Base-by-base conservation (phyloP, 345 rosid species). In the Populus euphratica region DNA sequence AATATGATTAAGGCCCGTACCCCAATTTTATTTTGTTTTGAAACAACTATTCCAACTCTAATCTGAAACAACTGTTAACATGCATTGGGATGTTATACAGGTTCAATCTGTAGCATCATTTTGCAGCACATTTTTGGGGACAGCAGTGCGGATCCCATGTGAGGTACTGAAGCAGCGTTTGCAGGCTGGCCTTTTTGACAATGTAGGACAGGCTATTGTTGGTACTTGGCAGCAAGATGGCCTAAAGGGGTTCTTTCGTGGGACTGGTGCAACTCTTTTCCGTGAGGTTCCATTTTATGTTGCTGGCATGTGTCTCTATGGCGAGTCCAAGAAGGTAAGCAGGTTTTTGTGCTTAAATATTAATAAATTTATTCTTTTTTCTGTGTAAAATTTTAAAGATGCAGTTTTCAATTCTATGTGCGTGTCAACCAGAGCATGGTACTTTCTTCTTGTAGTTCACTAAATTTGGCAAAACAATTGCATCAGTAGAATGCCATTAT, bases 201-300 rank as follows among this genome's bases (percentile, higher is more conserved):
- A 92, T 82, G 98, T 93, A 0, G 98, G 98, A 76, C 93, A 93
- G 85, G 99, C 97, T 69, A 82, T 96, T 52, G 83, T 90, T 62
- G 98, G 93, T 65, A 93, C 99, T 18, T 96, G 98, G 99, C 87
- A 88, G 35, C 95, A 90, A 81, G 99, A 96, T 83, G 98, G 99
- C 77, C 85, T 90, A 66, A 86, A 83, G 77, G 99, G 98, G 0
- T 96, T 96, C 82, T 96, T 96, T 77, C 98, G 99, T 77, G 99
- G 99, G 73, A 93, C 99, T 13, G 97, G 96, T 66, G 96, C 96
- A 52, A 96, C 99, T 61, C 97, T 96, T 80, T 90, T 93, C 81
- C 93, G 99, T 38, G 99, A 96, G 87, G 95, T 96, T 70, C 99
- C 99, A 50, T 88, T 96, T 76, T 96, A 96, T 67, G 99, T 96